Evolutionary conservation across 2,329 filamentous ascomycete species (phyloP).

Genomic region (Cercospora janseana): DNA sequence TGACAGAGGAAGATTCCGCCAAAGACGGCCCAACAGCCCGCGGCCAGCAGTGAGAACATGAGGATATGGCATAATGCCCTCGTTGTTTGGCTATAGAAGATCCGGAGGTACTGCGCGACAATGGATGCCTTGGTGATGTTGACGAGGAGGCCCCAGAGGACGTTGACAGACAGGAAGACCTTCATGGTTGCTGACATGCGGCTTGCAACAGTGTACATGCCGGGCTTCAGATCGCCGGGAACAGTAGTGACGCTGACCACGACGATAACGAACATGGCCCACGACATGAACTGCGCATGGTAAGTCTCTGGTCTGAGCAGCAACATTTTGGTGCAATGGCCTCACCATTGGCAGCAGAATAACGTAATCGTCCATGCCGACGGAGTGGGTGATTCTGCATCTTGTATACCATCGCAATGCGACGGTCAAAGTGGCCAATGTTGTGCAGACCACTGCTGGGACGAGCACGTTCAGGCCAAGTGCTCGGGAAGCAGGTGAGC

Average conservation of each 20-base stretch:
- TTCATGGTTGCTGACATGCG: slow-evolving; percentile 29
- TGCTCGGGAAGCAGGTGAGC: too few relatives aligned
- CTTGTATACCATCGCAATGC: slow-evolving; percentile 39
- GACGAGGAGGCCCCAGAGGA: slow-evolving; percentile 37
- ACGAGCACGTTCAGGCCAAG: slow-evolving; percentile 36
- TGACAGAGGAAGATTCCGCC: slow-evolving; percentile 45
- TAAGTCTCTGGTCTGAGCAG: background rate
- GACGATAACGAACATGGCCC: slow-evolving; percentile 34
- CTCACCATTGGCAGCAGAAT: slow-evolving; percentile 39
- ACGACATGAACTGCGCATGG: slow-evolving; percentile 29
- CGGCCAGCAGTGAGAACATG: slow-evolving; percentile 35
- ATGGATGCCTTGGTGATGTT: slow-evolving; percentile 49
- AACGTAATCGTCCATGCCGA: slow-evolving; percentile 40
- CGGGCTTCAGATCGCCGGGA: too few relatives aligned
- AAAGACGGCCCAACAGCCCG: slow-evolving; percentile 36
- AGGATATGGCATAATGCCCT: slow-evolving; percentile 42
- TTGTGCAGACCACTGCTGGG: slow-evolving; percentile 35
- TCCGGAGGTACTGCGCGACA: slow-evolving; percentile 50
- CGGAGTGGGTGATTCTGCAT: slow-evolving; percentile 32
- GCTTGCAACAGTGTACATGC: slow-evolving; percentile 22
- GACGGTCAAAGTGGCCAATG: slow-evolving; percentile 36
- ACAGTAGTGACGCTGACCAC: slow-evolving; percentile 26
- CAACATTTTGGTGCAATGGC: background rate
- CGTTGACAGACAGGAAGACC: slow-evolving; percentile 37
- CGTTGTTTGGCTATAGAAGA: slow-evolving; percentile 42